Evolutionary conservation across 768 basidiomycete genomes (phyloP).

Genomic region (Holtermannia corniformis): DNA sequence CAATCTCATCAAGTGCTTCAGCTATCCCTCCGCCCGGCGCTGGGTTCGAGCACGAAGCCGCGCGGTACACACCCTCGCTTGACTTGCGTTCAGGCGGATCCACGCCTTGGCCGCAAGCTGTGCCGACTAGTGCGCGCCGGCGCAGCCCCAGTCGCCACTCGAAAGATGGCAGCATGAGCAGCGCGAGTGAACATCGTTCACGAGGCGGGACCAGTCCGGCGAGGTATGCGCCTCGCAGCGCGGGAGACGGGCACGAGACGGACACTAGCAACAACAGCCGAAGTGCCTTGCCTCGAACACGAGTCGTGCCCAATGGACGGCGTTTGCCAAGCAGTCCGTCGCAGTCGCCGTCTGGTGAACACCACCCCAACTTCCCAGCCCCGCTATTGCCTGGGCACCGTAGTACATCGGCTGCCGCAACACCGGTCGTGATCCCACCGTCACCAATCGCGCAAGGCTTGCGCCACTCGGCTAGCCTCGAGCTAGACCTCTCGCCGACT

Average conservation of each 20-base stretch:
- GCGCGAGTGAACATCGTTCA: conserved; percentile 21
- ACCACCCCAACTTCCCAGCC: not conserved
- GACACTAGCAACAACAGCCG: not conserved
- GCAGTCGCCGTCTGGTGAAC: not conserved
- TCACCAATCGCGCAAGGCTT: not conserved
- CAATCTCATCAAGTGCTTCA: conserved; percentile 52
- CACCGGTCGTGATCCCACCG: not conserved
- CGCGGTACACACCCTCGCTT: not conserved
- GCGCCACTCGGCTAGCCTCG: not conserved
- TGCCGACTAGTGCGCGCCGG: conserved; percentile 7
- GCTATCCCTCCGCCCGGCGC: conserved; percentile 48
- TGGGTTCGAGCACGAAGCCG: conserved; percentile 5
- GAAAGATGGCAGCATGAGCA: conserved; percentile 32
- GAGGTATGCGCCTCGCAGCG: not conserved
- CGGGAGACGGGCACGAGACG: not conserved
- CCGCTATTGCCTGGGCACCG: not conserved
- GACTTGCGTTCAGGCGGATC: not conserved
- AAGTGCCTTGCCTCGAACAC: not conserved
- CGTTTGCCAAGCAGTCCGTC: not conserved
- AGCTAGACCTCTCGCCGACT: not conserved
- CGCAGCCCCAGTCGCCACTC: conserved; percentile 26
- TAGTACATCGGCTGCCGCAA: not conserved
- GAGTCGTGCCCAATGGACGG: not conserved
- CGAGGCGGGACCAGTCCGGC: not conserved
- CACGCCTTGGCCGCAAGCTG: conserved; percentile 15